A percentile compares a stretch with the other conserved stretches of the same genome.
Evolutionary conservation across 129 eudicot genomes (phyloP).

Genomic region (Silybum marianum): DNA sequence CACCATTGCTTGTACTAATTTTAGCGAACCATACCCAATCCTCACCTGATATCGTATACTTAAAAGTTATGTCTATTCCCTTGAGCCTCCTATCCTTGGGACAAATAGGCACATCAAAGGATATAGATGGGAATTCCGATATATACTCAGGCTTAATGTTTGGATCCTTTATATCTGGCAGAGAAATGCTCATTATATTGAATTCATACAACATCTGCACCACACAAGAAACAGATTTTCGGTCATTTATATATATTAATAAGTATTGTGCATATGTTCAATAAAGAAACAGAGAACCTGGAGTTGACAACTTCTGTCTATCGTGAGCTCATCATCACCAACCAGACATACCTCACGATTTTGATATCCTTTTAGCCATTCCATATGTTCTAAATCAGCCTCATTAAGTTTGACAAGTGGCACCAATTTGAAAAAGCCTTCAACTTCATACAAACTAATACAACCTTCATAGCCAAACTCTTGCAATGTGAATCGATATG

Average conservation of each 20-base stretch:
- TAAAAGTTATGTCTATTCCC: slow-evolving; percentile 6
- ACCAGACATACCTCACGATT: slow-evolving; percentile 2
- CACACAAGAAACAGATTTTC: background rate
- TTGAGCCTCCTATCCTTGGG: slow-evolving; percentile 5
- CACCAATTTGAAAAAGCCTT: slow-evolving; percentile 27
- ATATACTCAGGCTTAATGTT: background rate
- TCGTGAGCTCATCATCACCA: slow-evolving; percentile 31
- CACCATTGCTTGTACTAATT: slow-evolving; percentile 15
- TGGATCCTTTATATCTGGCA: slow-evolving; percentile 5
- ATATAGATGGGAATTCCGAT: background rate
- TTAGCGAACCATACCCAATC: slow-evolving; percentile 14
- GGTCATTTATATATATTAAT: background rate
- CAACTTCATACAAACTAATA: slow-evolving; percentile 1
- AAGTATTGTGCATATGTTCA: background rate
- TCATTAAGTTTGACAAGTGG: slow-evolving; percentile 7
- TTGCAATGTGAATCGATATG: slow-evolving; percentile 16
- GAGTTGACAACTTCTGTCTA: background rate
- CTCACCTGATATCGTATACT: slow-evolving; percentile 15
- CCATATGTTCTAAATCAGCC: slow-evolving; percentile 23
- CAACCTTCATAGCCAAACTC: slow-evolving; percentile 31
- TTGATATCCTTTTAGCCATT: slow-evolving; percentile 18
- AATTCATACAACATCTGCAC: slow-evolving; percentile 22
- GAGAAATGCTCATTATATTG: slow-evolving; percentile 27
- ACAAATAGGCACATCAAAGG: slow-evolving; percentile 9
- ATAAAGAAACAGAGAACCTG: slow-evolving; percentile 17